Conservation (phyloP, 768 basidiomycete genomes). For the Boletus bicolor region DNA sequence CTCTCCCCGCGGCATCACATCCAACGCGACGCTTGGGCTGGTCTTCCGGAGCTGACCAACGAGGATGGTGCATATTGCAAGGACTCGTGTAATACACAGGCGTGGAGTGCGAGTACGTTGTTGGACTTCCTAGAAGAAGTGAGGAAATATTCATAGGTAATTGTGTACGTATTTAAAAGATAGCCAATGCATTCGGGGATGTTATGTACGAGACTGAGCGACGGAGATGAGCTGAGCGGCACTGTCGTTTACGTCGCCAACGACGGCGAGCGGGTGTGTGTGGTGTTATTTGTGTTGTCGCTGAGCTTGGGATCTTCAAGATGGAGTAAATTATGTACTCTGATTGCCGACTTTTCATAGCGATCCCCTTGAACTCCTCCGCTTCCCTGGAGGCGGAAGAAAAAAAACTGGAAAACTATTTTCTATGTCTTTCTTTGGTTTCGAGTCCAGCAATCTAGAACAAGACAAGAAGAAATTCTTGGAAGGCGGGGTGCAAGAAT, state of each 20-base stretch:
- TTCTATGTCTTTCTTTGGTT: conserved; percentile 82
- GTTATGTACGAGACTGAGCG: not conserved
- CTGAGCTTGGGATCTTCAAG: conserved; percentile 7
- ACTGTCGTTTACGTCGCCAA: not conserved
- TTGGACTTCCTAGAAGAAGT: conserved; percentile 85
- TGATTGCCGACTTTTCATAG: conserved; percentile 17
- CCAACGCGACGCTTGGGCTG: conserved; percentile 82
- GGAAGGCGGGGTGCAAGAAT: conserved; percentile 47
- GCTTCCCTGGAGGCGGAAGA: conserved; percentile 15
- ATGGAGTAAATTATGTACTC: conserved; percentile 2
- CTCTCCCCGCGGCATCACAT: conserved; percentile 77
- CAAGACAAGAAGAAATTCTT: conserved; percentile 58
- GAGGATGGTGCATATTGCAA: conserved; percentile 75
- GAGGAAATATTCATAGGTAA: conserved; percentile 16
- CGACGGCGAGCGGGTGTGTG: conserved; percentile 12
- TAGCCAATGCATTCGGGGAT: not conserved
- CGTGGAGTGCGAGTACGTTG: conserved; percentile 93
- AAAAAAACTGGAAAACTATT: conserved; percentile 6
- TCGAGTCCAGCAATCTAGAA: conserved; percentile 62
- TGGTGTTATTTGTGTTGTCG: conserved; percentile 26
- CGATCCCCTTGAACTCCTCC: conserved; percentile 11
- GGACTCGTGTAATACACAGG: conserved; percentile 92
- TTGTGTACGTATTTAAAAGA: not conserved
- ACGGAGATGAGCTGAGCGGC: conserved; percentile 7
- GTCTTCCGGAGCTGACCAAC: conserved; percentile 91